These are phyloP conservation scores for Rosellinia necatrix DNA, from an alignment of 2,329 filamentous ascomycete species.

Conservation along the genomic window DNA sequence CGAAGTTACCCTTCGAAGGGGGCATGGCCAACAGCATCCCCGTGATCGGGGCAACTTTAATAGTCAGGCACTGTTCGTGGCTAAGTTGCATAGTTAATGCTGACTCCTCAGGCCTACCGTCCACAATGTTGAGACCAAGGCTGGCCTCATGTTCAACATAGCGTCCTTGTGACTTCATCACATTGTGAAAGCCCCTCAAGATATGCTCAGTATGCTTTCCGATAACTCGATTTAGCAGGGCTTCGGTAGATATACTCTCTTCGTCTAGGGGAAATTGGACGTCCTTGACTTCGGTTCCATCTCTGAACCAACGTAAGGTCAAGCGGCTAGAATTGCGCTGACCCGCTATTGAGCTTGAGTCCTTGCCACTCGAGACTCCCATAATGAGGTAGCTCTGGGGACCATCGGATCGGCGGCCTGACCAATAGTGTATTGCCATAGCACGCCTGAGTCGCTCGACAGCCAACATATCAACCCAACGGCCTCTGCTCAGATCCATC, in stretches of 20 bases:
- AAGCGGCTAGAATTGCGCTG: conserved; percentile 58
- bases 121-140: conserved; percentile 62
- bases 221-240: conserved; percentile 73
- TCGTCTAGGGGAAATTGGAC: conserved; percentile 70
- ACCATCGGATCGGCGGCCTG: conserved; percentile 60
- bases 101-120: conserved; percentile 68
- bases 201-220: conserved; percentile 75
- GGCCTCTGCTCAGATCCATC: conserved; percentile 65
- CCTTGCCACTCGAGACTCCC: conserved; percentile 72
- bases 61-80: conserved; percentile 59
- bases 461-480: conserved; percentile 79
- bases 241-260: conserved; percentile 72
- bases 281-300: conserved; percentile 74
- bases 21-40: conserved; percentile 77
- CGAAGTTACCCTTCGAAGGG: conserved; percentile 57
- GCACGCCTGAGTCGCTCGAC: conserved; percentile 81
- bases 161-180: conserved; percentile 62
- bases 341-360: conserved; percentile 46
- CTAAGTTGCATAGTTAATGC: conserved; percentile 72
- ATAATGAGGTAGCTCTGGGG: conserved; percentile 91
- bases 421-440: conserved; percentile 91
- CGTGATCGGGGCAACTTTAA: conserved; percentile 77
- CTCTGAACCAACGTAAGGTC: conserved; percentile 79
- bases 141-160: conserved; percentile 64
- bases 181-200: conserved; percentile 67